phyloP scores from a whole-genome alignment of 2,329 filamentous ascomycete genomes.

The Tetracladium maxilliforme region DNA sequence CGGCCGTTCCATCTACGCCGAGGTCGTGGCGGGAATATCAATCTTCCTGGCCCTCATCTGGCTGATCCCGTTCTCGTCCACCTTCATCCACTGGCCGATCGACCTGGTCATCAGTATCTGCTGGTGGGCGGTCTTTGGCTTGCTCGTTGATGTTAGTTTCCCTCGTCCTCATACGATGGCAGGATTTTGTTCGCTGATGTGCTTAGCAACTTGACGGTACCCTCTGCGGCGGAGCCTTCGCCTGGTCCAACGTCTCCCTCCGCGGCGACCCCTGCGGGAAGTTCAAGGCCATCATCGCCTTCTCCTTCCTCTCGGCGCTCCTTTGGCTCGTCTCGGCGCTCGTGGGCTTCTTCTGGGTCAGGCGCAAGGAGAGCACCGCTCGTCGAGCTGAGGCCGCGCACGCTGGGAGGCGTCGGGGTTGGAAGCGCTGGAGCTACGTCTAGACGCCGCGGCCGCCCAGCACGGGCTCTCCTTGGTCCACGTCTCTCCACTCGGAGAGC shows the following conservation, averaged over 20 bases:
- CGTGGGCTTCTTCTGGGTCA: too few relatives aligned
- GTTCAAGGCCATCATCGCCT: constrained; percentile 1
- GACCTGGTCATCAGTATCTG: constrained; percentile 54
- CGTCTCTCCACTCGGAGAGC: too few relatives aligned
- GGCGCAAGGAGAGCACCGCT: too few relatives aligned
- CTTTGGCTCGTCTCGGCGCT: constrained; percentile 1
- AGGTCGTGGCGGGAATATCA: constrained; percentile 54
- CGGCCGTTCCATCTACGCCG: constrained; percentile 60
- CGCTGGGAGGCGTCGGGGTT: too few relatives aligned
- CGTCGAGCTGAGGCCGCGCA: too few relatives aligned
- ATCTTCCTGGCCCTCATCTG: constrained; percentile 57
- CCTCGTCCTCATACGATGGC: constrained; percentile 2
- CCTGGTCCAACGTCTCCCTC: constrained; percentile 40
- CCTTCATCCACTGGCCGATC: constrained; percentile 56
- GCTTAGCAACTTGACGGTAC: constrained; percentile 22
- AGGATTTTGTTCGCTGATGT: constrained; percentile 2
- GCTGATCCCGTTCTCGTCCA: constrained; percentile 54
- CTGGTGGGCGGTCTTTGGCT: constrained; percentile 57
- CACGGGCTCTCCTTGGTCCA: too few relatives aligned
- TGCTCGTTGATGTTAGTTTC: constrained; percentile 43
- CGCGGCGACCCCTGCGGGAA: constrained; percentile 7
- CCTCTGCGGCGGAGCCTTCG: constrained; percentile 39
- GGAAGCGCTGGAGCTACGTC: too few relatives aligned
- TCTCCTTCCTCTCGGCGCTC: constrained; percentile 1
- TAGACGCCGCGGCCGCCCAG: too few relatives aligned